Base-by-base conservation (phyloP, 2,329 filamentous ascomycete genomes). In the Plectosphaerella plurivora region DNA sequence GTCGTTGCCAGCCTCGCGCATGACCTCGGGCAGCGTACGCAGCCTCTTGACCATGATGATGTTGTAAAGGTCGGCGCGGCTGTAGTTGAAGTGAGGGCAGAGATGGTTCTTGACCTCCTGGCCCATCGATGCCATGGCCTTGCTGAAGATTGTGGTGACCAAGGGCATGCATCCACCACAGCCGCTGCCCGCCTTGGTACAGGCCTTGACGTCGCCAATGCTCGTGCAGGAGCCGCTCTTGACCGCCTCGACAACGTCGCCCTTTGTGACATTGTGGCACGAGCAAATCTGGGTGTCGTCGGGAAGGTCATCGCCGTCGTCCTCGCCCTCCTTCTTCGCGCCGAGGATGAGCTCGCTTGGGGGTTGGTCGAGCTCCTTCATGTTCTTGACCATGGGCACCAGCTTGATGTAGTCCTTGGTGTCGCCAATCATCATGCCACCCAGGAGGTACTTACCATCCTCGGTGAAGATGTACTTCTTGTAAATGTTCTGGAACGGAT, bases 351-450 rank as follows among this genome's bases (percentile, higher is more conserved):
- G 84, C 65, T 96, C 84, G 47, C 87, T 84, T 0, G 91, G 91
- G 1, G 89, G 83, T 0, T 90, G 74, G 14, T 95, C 89, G 1
- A 96, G 77, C 56, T 78, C 75, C 66, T 92, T 95, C 64, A 91
- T 88, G 58, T 82, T 86, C 73, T 92, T 95, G 51, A 94, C 90
- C 77, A 96, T 84, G 1, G 89, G 88, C 1, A 95, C 89, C 20
- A 96, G 73, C 67, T 93, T 96, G 71, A 95, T 82, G 63, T 96
- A 96, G 71, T 96, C 91, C 57, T 82, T 87, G 0, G 90, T 95
- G 63, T 96, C 91, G 39, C 91, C 92, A 55, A 96, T 94, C 90
- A 96, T 96, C 90, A 96, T 96, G 4, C 91, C 92, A n/a, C 91
- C 91, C 0, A 96, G 81, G 1, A 96, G 75, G 62, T 93, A 93